Percentiles rank a stretch among this genome's conserved stretches.
Conservation (phyloP, 305 asterid species). For the Nicotiana rustica region DNA sequence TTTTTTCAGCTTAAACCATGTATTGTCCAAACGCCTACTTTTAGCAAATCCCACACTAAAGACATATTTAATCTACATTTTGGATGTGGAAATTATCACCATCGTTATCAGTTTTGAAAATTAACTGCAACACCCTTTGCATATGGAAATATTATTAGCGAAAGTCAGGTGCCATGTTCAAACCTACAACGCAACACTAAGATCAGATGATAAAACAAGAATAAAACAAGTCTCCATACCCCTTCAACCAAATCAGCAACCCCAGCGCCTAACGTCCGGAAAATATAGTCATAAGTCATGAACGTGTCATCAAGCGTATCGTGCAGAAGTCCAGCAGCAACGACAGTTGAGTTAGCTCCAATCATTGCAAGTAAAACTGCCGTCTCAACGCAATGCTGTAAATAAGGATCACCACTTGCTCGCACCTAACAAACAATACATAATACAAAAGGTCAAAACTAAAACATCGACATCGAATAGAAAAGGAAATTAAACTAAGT, state of each 20-base stretch:
- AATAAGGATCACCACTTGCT: constrained; percentile 91
- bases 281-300: constrained; percentile 66
- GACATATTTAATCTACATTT: not conserved
- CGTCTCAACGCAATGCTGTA: constrained; percentile 96
- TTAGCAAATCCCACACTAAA: not conserved
- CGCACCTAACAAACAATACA: constrained; percentile 62
- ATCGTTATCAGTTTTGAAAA: not conserved
- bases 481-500: constrained; percentile 28
- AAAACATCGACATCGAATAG: not conserved
- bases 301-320: constrained; percentile 86
- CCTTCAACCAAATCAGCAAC: constrained; percentile 93
- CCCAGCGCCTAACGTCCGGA: constrained; percentile 63
- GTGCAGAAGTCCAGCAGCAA: constrained; percentile 96
- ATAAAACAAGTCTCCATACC: constrained; percentile 56
- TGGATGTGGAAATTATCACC: not conserved
- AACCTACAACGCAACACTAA: not conserved
- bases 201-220: constrained; percentile 18
- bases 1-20: not conserved
- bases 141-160: not conserved
- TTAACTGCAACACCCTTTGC: not conserved
- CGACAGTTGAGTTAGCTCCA: constrained; percentile 91
- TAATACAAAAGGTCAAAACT: not conserved
- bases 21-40: constrained; percentile 2
- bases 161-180: not conserved
- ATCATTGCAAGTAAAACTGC: constrained; percentile 73